Conservation (phyloP, 2,329 filamentous ascomycete species). For the Metarhizium sp. region DNA sequence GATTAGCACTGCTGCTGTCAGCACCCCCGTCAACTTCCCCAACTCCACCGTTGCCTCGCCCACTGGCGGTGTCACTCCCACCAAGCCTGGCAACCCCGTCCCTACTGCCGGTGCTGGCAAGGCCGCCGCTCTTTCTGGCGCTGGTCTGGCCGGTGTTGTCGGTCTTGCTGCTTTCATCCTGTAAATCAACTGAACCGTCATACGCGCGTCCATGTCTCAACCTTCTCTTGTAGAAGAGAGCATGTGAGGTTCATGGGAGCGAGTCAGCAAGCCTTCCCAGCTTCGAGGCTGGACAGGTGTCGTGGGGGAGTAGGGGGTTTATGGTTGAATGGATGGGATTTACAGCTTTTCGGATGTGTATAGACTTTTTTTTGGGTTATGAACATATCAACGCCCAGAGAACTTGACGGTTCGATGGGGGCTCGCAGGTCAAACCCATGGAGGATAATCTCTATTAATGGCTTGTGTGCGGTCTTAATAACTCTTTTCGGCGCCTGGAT, state of each 20-base stretch:
- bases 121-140: conserved; percentile 46
- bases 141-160: conserved; percentile 50
- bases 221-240: conserved; percentile 28
- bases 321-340: conserved; percentile 17
- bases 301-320: conserved; percentile 16
- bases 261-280: conserved; percentile 17
- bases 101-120: conserved; percentile 48
- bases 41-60: conserved; percentile 5
- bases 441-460: conserved; percentile 2
- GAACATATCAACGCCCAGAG: conserved; percentile 22
- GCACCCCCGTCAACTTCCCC: conserved; percentile 12
- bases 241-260: conserved; percentile 27
- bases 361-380: conserved; percentile 24
- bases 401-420: neutral
- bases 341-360: conserved; percentile 20
- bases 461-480: conserved; percentile 6
- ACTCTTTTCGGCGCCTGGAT: conserved; percentile 11
- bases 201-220: conserved; percentile 23
- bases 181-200: conserved; percentile 36
- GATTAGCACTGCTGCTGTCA: neutral
- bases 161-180: conserved; percentile 49
- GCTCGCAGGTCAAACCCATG: conserved; percentile 1
- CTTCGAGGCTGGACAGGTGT: conserved; percentile 25
- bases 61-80: conserved; percentile 10
- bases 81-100: conserved; percentile 25